Evolutionary conservation across 1,139 yeast species (phyloP).

Genomic region (Trichomonascaceae sp.): DNA sequence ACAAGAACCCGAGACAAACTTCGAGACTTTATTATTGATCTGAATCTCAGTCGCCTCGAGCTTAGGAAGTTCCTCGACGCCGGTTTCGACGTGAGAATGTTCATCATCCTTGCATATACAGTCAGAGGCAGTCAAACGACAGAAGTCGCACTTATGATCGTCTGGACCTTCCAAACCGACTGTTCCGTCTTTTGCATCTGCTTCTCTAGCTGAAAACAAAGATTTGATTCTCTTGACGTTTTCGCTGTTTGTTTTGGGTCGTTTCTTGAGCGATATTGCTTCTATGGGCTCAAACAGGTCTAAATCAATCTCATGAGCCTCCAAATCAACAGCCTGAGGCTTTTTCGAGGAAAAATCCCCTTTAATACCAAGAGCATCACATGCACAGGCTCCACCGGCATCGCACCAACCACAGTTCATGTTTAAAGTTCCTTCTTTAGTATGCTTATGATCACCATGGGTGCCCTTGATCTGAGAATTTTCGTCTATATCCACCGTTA

Average conservation of each 20-base stretch:
- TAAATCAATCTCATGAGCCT: constrained; percentile 12
- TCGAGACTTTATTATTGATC: neutral
- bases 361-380: constrained; percentile 29
- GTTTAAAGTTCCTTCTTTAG: neutral
- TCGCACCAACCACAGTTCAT: constrained; percentile 30
- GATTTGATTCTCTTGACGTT: constrained; percentile 2
- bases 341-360: constrained; percentile 6
- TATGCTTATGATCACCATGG: neutral
- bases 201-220: neutral
- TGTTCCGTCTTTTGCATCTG: constrained; percentile 9
- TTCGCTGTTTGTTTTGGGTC: neutral
- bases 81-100: neutral
- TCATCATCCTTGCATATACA: constrained; percentile 4
- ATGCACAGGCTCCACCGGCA: constrained; percentile 29
- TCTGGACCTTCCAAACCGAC: neutral
- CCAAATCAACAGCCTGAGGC: constrained; percentile 4
- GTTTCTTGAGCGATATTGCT: constrained; percentile 23
- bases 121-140: neutral
- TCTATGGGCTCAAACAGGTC: constrained; percentile 20
- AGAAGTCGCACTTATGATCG: constrained; percentile 1
- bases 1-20: constrained; percentile 60
- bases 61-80: neutral
- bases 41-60: neutral
- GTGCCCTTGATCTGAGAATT: neutral
- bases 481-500: neutral